Conservation (phyloP, 441 rosid genomes). For the Macaranga tanarius region DNA sequence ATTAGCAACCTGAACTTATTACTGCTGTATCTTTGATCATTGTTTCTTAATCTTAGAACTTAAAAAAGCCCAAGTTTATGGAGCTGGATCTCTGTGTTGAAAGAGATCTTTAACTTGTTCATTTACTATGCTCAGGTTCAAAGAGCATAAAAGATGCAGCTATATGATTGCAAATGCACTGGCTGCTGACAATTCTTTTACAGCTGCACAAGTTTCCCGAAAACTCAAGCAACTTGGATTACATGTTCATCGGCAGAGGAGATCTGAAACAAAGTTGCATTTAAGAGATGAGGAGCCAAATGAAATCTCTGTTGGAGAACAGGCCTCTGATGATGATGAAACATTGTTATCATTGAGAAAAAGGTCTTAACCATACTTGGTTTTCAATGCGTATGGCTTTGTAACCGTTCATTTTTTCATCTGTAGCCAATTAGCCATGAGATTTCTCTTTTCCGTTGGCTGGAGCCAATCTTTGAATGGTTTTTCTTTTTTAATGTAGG, state of each 20-base stretch:
- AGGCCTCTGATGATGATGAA: slow-evolving; percentile 63
- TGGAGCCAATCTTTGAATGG: background rate
- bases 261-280: slow-evolving; percentile 38
- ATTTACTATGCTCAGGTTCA: slow-evolving; percentile 51
- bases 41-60: slow-evolving; percentile 6
- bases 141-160: slow-evolving; percentile 75
- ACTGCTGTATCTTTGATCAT: background rate
- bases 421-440: background rate
- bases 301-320: slow-evolving; percentile 35
- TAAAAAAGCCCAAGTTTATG: background rate
- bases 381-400: background rate
- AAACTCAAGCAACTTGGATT: slow-evolving; percentile 88
- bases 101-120: slow-evolving; percentile 8
- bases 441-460: background rate
- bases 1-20: background rate
- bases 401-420: background rate
- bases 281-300: slow-evolving; percentile 51
- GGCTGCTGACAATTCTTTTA: slow-evolving; percentile 54
- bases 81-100: background rate
- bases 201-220: slow-evolving; percentile 78
- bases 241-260: slow-evolving; percentile 44
- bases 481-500: slow-evolving; percentile 23
- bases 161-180: slow-evolving; percentile 77
- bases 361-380: slow-evolving; percentile 34
- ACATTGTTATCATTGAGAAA: slow-evolving; percentile 64